These are phyloP conservation scores for Tetragonia tetragonoides DNA, from an alignment of 148 eudicot genomes.

Conservation along the genomic window DNA sequence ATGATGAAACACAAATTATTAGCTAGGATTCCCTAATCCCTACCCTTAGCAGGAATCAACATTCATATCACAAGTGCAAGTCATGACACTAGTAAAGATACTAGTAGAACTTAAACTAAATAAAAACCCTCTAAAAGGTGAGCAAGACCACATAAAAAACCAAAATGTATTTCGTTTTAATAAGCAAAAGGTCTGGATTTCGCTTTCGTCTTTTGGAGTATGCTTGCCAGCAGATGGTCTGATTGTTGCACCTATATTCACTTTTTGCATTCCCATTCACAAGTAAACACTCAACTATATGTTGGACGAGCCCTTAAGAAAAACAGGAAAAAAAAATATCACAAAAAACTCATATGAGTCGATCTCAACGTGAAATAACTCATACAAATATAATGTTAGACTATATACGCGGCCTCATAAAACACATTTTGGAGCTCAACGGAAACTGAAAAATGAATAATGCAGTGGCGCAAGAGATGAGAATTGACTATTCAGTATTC, in stretches of 20 bases:
- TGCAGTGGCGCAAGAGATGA: too few relatives aligned
- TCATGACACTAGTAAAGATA: neutral
- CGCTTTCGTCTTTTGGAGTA: constrained; percentile 7
- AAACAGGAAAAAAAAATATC: too few relatives aligned
- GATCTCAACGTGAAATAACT: too few relatives aligned
- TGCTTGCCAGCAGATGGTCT: neutral
- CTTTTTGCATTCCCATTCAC: neutral
- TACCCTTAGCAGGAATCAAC: neutral
- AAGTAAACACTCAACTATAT: neutral
- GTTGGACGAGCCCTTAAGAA: too few relatives aligned
- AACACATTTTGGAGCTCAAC: too few relatives aligned
- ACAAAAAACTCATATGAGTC: too few relatives aligned
- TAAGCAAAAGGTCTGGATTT: neutral
- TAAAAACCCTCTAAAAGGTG: neutral
- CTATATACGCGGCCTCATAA: too few relatives aligned
- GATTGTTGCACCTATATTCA: neutral
- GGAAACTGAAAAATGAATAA: too few relatives aligned
- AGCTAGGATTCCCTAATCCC: neutral
- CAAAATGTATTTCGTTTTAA: neutral
- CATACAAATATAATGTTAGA: too few relatives aligned
- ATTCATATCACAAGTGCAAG: neutral
- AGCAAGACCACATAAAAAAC: neutral
- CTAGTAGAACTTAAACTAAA: neutral
- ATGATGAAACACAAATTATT: neutral
- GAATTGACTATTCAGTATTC: too few relatives aligned